Base-by-base conservation (phyloP, 352 stramenopile species). In the Globisporangium radiosum region DNA sequence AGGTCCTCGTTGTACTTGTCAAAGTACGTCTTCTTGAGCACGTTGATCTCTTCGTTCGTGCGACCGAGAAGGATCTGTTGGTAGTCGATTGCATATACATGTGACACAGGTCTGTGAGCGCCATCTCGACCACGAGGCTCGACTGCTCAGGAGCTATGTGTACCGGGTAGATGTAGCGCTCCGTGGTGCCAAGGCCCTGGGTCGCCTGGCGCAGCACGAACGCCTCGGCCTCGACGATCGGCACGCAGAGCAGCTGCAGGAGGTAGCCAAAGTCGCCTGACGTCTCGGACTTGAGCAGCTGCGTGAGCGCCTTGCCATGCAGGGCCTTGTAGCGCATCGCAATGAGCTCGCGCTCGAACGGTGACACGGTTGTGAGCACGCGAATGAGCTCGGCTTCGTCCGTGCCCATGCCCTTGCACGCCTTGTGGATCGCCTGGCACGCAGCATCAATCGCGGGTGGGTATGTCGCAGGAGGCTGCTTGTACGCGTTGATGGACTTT, bases 1-100 rank as follows among this genome's bases (percentile, higher is more conserved):
- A 90, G 66, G 55, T 92, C 82, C 59, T 87, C 69, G 57, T 87
- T 84, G 65, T 83, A 88, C 64, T 84, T 81, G 55, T 88, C 76
- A 57, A 82, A 88, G 66, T 86, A 90, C 52, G 78, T 86, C 57
- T 73, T 76, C 66, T 86, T 87, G 50, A 92, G 71, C 69, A 90
- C 77, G 38, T 72, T 72, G 40, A 92, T 63, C 63, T 92, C 83
- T 38, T 87, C 72, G 52, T 85, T 84, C 15, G 76, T 85, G 65
- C 82, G 78, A n/a, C 80, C 80, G 36, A 88, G 52, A 7, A 92
- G 44, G 36, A 92, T 81, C 79, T 89, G 42, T 19, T 45, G 15
- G 25, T 33, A 33, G 25, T 33, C 1, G 25, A 33, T 33, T 10
- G n/a, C n/a, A 47, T 43, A n/a, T 9, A 43, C 19, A 40, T 33